Conservation (phyloP, 23 red algal genomes). For the Gracilaria domingensis region DNA sequence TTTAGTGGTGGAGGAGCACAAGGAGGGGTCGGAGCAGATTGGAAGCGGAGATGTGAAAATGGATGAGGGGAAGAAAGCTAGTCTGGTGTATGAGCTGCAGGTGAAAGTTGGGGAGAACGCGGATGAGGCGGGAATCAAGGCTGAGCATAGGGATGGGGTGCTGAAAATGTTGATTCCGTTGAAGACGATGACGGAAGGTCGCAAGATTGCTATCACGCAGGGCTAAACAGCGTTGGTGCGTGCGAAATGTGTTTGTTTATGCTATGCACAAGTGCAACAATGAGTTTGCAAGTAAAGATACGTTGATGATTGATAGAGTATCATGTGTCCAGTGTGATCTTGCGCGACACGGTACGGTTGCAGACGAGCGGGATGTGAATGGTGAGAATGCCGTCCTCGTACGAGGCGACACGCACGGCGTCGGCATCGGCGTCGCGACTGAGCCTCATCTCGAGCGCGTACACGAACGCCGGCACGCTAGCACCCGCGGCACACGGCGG, state of each 20-base stretch:
- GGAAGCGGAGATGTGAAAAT: background rate
- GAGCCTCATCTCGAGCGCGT: background rate
- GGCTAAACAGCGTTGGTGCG: background rate
- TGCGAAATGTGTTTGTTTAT: too few species aligned
- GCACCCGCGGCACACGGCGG: background rate
- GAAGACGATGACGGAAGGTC: background rate
- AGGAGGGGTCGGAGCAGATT: background rate
- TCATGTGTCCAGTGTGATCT: conserved; percentile 16
- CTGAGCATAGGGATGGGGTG: conserved; percentile 1
- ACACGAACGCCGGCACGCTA: background rate
- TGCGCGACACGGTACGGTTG: background rate
- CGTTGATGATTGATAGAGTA: background rate
- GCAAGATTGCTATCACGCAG: conserved; percentile 19
- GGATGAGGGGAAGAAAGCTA: background rate
- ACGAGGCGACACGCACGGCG: background rate
- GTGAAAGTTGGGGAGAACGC: background rate
- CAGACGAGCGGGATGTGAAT: conserved; percentile 7
- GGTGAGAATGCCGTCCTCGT: conserved; percentile 28
- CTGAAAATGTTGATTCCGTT: conserved; percentile 2
- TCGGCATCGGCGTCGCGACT: conserved; percentile 7
- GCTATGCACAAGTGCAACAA: too few species aligned
- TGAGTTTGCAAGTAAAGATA: background rate
- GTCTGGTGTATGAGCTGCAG: background rate
- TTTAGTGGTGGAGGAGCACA: background rate
- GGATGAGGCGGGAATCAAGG: conserved; percentile 9